These are phyloP conservation scores for Myochromella boudieri DNA, from an alignment of 768 basidiomycete species.

Conservation along the genomic window DNA sequence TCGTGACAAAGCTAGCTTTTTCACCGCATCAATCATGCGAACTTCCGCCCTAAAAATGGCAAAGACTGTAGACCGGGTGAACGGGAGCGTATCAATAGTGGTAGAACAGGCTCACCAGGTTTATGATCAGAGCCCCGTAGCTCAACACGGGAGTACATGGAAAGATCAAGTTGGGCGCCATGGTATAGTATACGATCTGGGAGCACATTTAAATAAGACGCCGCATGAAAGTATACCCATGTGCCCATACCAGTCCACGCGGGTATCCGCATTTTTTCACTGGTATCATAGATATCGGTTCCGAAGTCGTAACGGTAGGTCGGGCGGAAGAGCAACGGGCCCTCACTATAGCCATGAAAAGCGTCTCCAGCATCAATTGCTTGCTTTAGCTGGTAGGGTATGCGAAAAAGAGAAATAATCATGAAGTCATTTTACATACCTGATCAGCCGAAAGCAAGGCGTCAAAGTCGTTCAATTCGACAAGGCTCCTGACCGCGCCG, in stretches of 20 bases:
- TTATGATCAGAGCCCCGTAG: conserved; percentile 93
- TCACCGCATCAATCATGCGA: conserved; percentile 74
- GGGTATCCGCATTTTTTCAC: conserved; percentile 94
- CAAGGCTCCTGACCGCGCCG: conserved; percentile 70
- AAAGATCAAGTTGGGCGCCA: conserved; percentile 69
- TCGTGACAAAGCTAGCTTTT: conserved; percentile 68
- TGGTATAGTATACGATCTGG: conserved; percentile 91
- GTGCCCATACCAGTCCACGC: conserved; percentile 86
- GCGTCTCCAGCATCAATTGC: conserved; percentile 72
- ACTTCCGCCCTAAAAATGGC: conserved; percentile 79
- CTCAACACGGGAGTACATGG: conserved; percentile 82
- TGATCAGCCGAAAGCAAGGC: conserved; percentile 82
- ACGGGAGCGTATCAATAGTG: no score
- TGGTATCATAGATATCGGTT: conserved; percentile 88
- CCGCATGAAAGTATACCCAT: no score
- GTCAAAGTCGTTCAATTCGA: conserved; percentile 65
- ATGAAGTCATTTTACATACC: conserved; percentile 41
- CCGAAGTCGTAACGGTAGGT: conserved; percentile 91
- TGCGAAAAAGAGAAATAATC: not conserved
- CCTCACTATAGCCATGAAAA: conserved; percentile 86
- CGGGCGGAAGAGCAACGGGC: conserved; percentile 86
- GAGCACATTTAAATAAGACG: not conserved
- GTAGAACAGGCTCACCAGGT: conserved; percentile 73
- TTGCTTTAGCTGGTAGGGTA: conserved; percentile 56
- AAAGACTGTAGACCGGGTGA: conserved; percentile 57